Evolutionary conservation across 2,329 filamentous ascomycete species (phyloP).

Genomic region (Falciphora oryzae): DNA sequence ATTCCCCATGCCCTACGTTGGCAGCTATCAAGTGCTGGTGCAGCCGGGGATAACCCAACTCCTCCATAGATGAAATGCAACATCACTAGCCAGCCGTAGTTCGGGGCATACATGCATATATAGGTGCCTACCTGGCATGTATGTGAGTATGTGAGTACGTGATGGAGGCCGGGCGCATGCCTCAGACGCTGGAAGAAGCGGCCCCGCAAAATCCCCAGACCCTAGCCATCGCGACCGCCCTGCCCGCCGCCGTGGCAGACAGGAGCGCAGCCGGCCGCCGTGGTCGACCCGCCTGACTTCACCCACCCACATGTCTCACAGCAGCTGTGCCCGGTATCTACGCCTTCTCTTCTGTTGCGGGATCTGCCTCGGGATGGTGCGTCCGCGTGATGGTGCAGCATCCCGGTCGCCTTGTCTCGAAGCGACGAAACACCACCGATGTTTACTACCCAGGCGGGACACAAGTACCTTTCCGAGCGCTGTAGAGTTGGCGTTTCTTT

Average conservation of each 20-base stretch:
- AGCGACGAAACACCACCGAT: not conserved
- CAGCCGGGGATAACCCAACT: too few relatives aligned
- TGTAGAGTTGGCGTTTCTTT: too few relatives aligned
- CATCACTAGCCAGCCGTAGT: too few relatives aligned
- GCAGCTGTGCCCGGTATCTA: not conserved
- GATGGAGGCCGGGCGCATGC: too few relatives aligned
- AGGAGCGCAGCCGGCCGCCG: not conserved
- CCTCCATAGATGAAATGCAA: too few relatives aligned
- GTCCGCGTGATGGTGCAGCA: not conserved
- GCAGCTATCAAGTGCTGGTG: too few relatives aligned
- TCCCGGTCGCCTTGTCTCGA: not conserved
- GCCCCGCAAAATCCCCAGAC: not conserved
- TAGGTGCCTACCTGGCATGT: too few relatives aligned
- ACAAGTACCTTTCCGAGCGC: not conserved
- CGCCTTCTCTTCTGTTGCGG: not conserved
- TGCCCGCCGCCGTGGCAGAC: not conserved
- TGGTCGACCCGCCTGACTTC: not conserved
- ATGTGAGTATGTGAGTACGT: too few relatives aligned
- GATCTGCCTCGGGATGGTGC: not conserved
- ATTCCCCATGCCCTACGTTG: too few relatives aligned
- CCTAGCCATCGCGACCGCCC: not conserved
- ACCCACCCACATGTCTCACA: not conserved
- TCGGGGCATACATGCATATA: too few relatives aligned
- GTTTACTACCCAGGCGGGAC: too few relatives aligned
- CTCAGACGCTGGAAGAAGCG: not conserved